Percentiles rank a stretch among this genome's conserved stretches.
Conservation (phyloP, 345 rosid genomes). For the Camelina laxa region DNA sequence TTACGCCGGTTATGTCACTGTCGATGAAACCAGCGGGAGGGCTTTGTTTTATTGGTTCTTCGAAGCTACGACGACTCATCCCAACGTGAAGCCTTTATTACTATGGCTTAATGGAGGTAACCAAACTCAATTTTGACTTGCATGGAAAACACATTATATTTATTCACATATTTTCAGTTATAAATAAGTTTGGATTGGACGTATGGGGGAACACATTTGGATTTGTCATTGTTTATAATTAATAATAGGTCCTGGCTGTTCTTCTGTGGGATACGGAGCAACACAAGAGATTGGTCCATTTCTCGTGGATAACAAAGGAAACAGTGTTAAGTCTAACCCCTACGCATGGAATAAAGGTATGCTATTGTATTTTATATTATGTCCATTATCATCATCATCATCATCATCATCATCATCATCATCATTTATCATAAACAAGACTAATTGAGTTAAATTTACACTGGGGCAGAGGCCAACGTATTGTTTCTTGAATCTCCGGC, state of each 20-base stretch:
- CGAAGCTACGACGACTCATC: slow-evolving; percentile 55
- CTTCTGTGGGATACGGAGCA: slow-evolving; percentile 99
- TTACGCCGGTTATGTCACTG: slow-evolving; percentile 72
- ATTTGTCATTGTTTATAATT: background rate
- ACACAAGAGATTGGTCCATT: slow-evolving; percentile 99
- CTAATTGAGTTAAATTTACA: slow-evolving; percentile 17
- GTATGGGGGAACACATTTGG: slow-evolving; percentile 13
- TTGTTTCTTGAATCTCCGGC: slow-evolving; percentile 87
- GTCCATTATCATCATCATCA: background rate
- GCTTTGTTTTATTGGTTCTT: slow-evolving; percentile 91
- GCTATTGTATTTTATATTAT: background rate
- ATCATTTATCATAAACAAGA: no score
- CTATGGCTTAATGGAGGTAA: slow-evolving; percentile 98
- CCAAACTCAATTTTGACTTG: no score
- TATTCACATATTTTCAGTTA: no score
- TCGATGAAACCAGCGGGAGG: slow-evolving; percentile 58
- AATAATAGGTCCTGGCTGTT: slow-evolving; percentile 94
- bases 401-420: no score
- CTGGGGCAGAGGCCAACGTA: slow-evolving; percentile 73
- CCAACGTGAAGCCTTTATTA: slow-evolving; percentile 70
- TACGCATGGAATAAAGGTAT: slow-evolving; percentile 90
- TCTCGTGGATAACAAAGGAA: slow-evolving; percentile 71
- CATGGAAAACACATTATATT: no score
- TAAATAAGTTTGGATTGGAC: no score
- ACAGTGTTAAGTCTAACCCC: slow-evolving; percentile 69